Conservation (phyloP, 106 monocot species). For the Dioscorea dumetorum region DNA sequence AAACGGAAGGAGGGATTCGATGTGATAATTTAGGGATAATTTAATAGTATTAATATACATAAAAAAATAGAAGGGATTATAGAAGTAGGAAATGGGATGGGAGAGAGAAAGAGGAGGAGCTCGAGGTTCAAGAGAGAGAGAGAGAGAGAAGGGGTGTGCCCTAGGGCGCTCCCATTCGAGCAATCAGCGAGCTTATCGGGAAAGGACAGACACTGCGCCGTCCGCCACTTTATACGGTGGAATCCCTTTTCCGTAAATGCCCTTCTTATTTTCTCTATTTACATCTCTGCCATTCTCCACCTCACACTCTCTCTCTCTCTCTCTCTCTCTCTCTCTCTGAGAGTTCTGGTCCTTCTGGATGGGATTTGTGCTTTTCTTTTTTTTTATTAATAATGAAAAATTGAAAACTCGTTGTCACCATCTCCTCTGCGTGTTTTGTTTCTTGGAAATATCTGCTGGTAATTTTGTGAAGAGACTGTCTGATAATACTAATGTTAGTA, state of each 20-base stretch:
- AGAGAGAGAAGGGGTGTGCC: constrained; percentile 4
- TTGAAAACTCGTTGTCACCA: neutral
- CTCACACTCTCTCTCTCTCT: too few relatives aligned
- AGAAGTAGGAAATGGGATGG: neutral
- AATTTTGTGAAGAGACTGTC: too few relatives aligned
- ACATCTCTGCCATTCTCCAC: neutral
- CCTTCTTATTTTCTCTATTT: neutral
- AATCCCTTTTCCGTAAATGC: neutral
- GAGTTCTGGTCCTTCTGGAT: too few relatives aligned
- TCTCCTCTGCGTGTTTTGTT: neutral
- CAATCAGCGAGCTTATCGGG: constrained; percentile 29
- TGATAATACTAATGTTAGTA: too few relatives aligned
- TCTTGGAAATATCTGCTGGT: neutral
- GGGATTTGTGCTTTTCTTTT: neutral
- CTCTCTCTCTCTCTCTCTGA: too few relatives aligned
- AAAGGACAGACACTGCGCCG: constrained; percentile 34
- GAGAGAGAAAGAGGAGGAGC: neutral
- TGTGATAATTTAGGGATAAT: too few relatives aligned
- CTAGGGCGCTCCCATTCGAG: constrained; percentile 26
- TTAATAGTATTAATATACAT: too few relatives aligned
- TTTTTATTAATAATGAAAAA: neutral
- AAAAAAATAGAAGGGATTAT: neutral
- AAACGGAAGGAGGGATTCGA: too few relatives aligned
- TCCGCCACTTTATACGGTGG: constrained; percentile 19
- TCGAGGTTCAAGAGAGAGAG: neutral